Evolutionary conservation across 805 yeast genomes (phyloP).

Genomic region (Nakazawaea siamensis): DNA sequence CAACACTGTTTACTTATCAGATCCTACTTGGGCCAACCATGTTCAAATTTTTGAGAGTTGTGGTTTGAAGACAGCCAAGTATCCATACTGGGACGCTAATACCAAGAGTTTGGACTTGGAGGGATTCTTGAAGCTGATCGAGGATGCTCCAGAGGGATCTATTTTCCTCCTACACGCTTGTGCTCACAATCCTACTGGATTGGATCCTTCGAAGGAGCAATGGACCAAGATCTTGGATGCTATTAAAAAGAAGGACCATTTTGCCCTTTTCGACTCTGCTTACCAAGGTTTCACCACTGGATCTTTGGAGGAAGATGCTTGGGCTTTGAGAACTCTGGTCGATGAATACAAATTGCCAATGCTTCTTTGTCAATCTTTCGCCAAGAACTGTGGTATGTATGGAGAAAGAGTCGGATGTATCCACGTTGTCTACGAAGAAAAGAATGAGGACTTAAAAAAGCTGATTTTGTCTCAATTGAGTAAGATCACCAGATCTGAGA

Average conservation of each 20-base stretch:
- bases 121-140: slow-evolving; percentile 58
- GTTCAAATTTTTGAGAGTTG: slow-evolving; percentile 66
- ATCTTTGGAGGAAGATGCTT: slow-evolving; percentile 73
- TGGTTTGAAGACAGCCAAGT: slow-evolving; percentile 59
- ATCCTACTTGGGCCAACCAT: slow-evolving; percentile 99
- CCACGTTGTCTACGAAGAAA: slow-evolving; percentile 55
- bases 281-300: slow-evolving; percentile 98
- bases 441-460: slow-evolving; percentile 30
- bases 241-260: slow-evolving; percentile 52
- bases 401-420: slow-evolving; percentile 97
- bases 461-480: slow-evolving; percentile 74
- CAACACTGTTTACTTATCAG: slow-evolving; percentile 55
- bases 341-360: slow-evolving; percentile 43
- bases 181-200: slow-evolving; percentile 97
- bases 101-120: slow-evolving; percentile 65
- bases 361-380: slow-evolving; percentile 87
- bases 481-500: slow-evolving; percentile 69
- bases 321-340: slow-evolving; percentile 66
- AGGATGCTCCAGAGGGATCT: slow-evolving; percentile 66
- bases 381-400: slow-evolving; percentile 93
- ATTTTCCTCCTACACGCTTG: slow-evolving; percentile 85
- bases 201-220: slow-evolving; percentile 80
- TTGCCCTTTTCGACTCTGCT: slow-evolving; percentile 87
- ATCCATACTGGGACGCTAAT: slow-evolving; percentile 80
- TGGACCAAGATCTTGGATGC: slow-evolving; percentile 69